Base-by-base conservation (phyloP, 2,329 filamentous ascomycete species). In the Lanzia echinophila region DNA sequence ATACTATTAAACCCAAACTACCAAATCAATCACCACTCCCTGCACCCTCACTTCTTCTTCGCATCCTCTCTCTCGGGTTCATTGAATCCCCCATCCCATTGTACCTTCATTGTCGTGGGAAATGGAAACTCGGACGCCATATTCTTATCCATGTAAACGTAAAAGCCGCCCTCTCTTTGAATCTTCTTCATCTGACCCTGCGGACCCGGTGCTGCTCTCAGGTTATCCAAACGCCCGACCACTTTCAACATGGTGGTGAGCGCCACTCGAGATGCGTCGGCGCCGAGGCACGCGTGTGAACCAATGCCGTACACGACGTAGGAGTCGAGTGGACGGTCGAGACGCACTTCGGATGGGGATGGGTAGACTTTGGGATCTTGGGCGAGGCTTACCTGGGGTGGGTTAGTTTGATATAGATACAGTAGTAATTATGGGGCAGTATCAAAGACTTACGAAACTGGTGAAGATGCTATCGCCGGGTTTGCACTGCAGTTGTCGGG, bases 291-390 rank as follows among this genome's bases (percentile, higher is more conserved):
- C 1, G 76, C 72, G 62, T 87, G 81, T 3, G 83, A 75, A 0
- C 84, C 86, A 0, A 77, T 71, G 10, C 80, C 80, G 58, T 84
- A 83, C 67, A 82, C 77, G 58, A 87, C 76, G 67, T 90, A 90
- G 0, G 72, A 71, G 2, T 82, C 78, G 4, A 84, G 63, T 0
- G 84, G 82, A 0, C 87, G 81, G 17, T 79, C 74, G 0, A 86
- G 80, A 60, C 83, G 75, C 8, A 90, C 78, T 20, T 71, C 68
- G 1, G 79, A 73, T 0, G 86, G 82, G 48, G 80, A 69, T 0
- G 84, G 82, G 72, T 87, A 88, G 57, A 79, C 70, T 1, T 61
- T 68, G 0, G 78, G 70, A 58, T 88, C 83, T 10, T 39, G 34
- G 10, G 43, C 47, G 3, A 55, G 47, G 13, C 31, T 20, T 6